Conservation (phyloP, 768 basidiomycete genomes). For the Lactifluus piperatus region DNA sequence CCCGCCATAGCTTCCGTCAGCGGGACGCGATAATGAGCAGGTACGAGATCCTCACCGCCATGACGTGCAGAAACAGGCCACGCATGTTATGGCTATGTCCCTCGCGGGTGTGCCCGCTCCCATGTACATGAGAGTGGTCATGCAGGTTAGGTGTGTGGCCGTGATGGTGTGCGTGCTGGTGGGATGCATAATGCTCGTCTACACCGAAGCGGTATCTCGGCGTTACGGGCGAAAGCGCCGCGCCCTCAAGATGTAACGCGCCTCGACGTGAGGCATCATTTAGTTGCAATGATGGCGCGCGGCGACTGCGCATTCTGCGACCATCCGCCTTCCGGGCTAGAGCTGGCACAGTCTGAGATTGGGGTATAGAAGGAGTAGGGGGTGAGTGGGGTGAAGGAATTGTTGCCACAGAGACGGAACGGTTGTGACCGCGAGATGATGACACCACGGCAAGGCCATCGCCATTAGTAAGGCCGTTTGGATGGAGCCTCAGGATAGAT, state of each 20-base stretch:
- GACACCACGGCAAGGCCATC: background rate
- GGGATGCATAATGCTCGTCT: conserved; percentile 42
- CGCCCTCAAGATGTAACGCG: conserved; percentile 12
- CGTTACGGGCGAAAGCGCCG: conserved; percentile 47
- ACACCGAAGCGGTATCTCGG: conserved; percentile 52
- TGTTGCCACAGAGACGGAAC: conserved; percentile 20
- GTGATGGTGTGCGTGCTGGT: conserved; percentile 28
- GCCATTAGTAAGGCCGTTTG: conserved; percentile 19
- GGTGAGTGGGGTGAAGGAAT: conserved; percentile 16
- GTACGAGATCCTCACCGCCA: conserved; percentile 55
- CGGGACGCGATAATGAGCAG: background rate
- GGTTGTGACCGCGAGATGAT: conserved; percentile 20
- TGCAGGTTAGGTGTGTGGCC: conserved; percentile 38
- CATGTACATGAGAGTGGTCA: conserved; percentile 42
- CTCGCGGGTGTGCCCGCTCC: conserved; percentile 45
- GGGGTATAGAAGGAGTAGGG: conserved; percentile 24
- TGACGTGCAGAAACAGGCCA: conserved; percentile 95
- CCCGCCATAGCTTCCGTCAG: conserved; percentile 1
- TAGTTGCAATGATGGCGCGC: conserved; percentile 18
- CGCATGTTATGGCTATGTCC: conserved; percentile 98
- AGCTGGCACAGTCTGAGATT: conserved; percentile 11
- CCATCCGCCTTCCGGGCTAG: background rate
- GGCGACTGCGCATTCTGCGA: conserved; percentile 6
- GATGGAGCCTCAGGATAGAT: conserved; percentile 25
- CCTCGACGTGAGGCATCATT: conserved; percentile 3